Percentiles rank a stretch among this genome's conserved stretches.
Evolutionary conservation across 2,329 filamentous ascomycete species (phyloP).

Genomic region (Amphichorda felina): DNA sequence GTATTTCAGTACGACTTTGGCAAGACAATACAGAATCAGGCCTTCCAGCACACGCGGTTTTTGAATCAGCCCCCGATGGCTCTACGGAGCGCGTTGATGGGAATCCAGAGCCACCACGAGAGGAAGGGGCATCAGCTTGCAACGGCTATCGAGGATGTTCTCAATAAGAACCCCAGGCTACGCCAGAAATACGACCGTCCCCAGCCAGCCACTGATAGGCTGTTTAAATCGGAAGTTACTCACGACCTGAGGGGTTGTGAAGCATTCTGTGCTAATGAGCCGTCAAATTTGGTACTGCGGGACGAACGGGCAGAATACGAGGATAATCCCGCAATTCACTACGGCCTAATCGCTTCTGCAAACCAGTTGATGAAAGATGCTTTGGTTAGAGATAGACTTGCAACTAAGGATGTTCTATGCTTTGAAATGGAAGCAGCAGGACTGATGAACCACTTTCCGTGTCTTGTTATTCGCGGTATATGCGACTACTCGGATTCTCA

Average conservation of each 20-base stretch:
- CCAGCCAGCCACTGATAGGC: background rate
- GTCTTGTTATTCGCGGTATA: slow-evolving; percentile 16
- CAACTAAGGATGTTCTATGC: slow-evolving; percentile 7
- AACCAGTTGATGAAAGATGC: slow-evolving; percentile 10
- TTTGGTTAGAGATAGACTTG: slow-evolving; percentile 12
- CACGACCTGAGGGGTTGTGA: background rate
- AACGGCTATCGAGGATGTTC: slow-evolving; percentile 1
- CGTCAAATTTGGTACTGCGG: background rate
- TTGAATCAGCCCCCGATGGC: slow-evolving; percentile 5
- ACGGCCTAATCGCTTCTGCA: slow-evolving; percentile 6
- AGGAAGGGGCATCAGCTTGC: slow-evolving; percentile 9
- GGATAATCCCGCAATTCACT: slow-evolving; percentile 6
- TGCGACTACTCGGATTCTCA: slow-evolving; percentile 19
- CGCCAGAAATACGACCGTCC: slow-evolving; percentile 2
- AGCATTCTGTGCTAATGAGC: background rate
- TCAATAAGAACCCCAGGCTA: slow-evolving; percentile 2
- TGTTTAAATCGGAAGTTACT: background rate
- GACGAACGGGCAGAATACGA: slow-evolving; percentile 1
- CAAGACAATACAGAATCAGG: slow-evolving; percentile 4
- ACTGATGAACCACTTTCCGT: slow-evolving; percentile 8
- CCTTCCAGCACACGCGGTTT: slow-evolving; percentile 3
- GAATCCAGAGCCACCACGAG: slow-evolving; percentile 5
- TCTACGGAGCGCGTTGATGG: slow-evolving; percentile 4
- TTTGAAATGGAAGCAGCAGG: slow-evolving; percentile 8
- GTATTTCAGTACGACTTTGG: slow-evolving; percentile 7